Conservation (phyloP, 805 yeast species). For the Lachancea waltii region DNA sequence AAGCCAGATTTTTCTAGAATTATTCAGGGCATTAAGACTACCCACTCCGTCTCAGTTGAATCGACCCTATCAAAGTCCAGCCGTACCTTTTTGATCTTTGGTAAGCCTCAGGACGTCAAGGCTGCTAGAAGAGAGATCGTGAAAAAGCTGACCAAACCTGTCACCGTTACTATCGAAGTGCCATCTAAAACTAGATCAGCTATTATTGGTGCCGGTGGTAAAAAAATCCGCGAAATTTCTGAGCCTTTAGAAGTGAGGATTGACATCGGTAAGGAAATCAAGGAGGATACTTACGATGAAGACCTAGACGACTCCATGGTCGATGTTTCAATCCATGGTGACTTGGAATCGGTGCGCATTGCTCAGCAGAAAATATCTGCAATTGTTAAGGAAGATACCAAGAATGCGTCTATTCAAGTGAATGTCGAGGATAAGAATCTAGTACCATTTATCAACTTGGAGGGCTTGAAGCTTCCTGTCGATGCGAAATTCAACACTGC, state of each 20-base stretch:
- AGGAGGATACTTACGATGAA: conserved; percentile 39
- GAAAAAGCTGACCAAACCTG: conserved; percentile 71
- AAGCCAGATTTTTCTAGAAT: conserved; percentile 66
- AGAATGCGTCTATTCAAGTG: conserved; percentile 45
- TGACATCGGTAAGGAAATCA: conserved; percentile 36
- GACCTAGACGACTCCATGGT: conserved; percentile 57
- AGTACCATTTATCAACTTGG: conserved; percentile 29
- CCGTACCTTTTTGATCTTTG: conserved; percentile 79
- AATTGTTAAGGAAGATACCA: conserved; percentile 72
- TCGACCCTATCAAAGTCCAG: conserved; percentile 74
- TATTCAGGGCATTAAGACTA: conserved; percentile 53
- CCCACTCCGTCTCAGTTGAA: conserved; percentile 59
- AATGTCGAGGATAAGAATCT: conserved; percentile 37
- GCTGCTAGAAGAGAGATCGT: conserved; percentile 70
- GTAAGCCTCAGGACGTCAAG: conserved; percentile 58
- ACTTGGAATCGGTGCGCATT: conserved; percentile 68
- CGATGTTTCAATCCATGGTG: conserved; percentile 69
- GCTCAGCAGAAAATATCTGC: conserved; percentile 66
- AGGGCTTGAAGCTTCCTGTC: conserved; percentile 26
- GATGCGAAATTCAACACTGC: conserved; percentile 18
- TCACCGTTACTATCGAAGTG: conserved; percentile 50
- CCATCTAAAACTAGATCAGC: conserved; percentile 74
- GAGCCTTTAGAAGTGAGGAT: conserved; percentile 68
- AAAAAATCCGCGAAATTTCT: conserved; percentile 70
- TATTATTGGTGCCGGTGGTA: conserved; percentile 85